Base-by-base conservation (phyloP, 345 rosid genomes). In the Mercurialis annua region DNA sequence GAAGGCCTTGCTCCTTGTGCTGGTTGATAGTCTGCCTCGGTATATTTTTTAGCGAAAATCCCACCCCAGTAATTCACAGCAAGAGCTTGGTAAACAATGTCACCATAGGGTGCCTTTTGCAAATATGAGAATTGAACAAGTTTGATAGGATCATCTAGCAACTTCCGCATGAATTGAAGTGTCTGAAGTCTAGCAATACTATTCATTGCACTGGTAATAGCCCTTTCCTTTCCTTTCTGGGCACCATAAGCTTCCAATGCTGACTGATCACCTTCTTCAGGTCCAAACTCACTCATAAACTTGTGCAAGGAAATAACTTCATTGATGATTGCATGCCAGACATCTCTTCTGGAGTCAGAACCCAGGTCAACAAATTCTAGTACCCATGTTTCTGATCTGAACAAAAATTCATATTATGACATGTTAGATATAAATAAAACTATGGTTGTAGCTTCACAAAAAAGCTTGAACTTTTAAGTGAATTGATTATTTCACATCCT, bases 361-460 rank as follows among this genome's bases (percentile, higher is more conserved):
- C 99, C 99, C 76, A 94, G 80, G 76, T 94, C 97, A 72, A 94
- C 97, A 73, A 94, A 94, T 84, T 94, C 99, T 70, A 94, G 77
- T 66, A 87, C 84, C 97, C 97, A 94, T 31, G 71, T 78, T 65
- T 83, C 84, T 65, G 85, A 79, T 79, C 97, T 93, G 81, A 74
- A 78, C 26, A 58, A 71, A 36, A 61, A 73, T 59, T 58, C 30
- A 64, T 4, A 67, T 44, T 52, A 7, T 65, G 42, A 63, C 24
- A 53, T 21, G 50, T 50, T n/a, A 11, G 67, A 61, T 27, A 43
- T 34, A 31, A 27, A 26, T 10, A n/a, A 52, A 38, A 49, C 11
- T 18, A 60, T 1, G 10, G 33, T 20, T 10, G 5, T 2, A 40
- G 44, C 44, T 40, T 7, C 8, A 40, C 10, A 8, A 1, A n/a